Conservation (phyloP, 2,329 filamentous ascomycete genomes). For the Sclerotinia subarctica region DNA sequence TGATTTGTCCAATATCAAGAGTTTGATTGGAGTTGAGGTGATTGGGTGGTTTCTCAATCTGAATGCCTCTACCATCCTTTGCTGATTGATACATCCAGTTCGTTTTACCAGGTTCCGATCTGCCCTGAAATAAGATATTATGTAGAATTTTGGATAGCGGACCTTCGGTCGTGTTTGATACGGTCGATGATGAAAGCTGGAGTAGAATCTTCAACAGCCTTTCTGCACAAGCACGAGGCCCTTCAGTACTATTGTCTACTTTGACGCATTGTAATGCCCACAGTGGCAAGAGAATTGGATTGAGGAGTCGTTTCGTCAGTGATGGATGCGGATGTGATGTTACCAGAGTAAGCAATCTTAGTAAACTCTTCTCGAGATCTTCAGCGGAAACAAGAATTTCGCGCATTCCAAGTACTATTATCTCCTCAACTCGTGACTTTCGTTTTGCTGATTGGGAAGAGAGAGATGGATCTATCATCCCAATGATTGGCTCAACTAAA, state of each 20-base stretch:
- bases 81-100: slow-evolving; percentile 54
- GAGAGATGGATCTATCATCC: slow-evolving; percentile 46
- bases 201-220: slow-evolving; percentile 56
- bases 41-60: slow-evolving; percentile 43
- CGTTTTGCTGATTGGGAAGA: not conserved
- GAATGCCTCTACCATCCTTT: slow-evolving; percentile 47
- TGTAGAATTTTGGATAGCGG: slow-evolving; percentile 49
- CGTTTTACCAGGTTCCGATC: slow-evolving; percentile 32
- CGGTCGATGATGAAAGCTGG: slow-evolving; percentile 47
- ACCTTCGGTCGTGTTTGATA: slow-evolving; percentile 40
- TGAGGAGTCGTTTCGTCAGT: slow-evolving; percentile 58
- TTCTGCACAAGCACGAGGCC: not conserved
- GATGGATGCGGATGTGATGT: slow-evolving; percentile 65
- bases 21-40: not conserved
- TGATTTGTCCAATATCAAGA: slow-evolving; percentile 35
- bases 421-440: slow-evolving; percentile 17
- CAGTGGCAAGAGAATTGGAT: slow-evolving; percentile 56
- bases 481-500: slow-evolving; percentile 58
- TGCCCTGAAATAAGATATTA: slow-evolving; percentile 56
- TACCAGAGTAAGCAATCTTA: slow-evolving; percentile 54
- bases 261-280: slow-evolving; percentile 55
- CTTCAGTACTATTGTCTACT: not conserved
- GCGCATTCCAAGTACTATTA: slow-evolving; percentile 26
- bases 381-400: slow-evolving; percentile 42
- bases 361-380: slow-evolving; percentile 51